These are phyloP conservation scores for Andrographis paniculata DNA, from an alignment of 305 asterid species.

Conservation along the genomic window DNA sequence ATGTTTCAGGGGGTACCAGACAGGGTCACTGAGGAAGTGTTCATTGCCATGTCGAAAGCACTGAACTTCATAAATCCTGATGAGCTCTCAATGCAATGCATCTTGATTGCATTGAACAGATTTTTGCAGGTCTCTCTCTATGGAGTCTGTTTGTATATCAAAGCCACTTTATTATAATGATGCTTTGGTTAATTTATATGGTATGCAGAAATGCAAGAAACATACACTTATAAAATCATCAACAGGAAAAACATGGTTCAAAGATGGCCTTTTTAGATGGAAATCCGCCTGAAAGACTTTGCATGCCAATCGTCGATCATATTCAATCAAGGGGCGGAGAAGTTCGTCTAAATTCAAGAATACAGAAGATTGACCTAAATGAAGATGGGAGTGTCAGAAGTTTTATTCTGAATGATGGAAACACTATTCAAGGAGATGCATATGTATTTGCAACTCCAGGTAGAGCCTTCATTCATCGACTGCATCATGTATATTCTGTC, in stretches of 20 bases:
- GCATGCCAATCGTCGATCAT: conserved; percentile 87
- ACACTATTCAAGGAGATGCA: conserved; percentile 69
- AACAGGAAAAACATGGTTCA: conserved; percentile 95
- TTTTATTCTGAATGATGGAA: conserved; percentile 57
- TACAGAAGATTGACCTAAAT: conserved; percentile 68
- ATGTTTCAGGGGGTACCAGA: conserved; percentile 91
- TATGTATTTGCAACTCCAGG: conserved; percentile 96
- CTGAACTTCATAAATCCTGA: conserved; percentile 94
- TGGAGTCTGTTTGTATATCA: no score
- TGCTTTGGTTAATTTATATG: not conserved
- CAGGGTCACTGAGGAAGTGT: conserved; percentile 83
- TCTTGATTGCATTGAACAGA: conserved; percentile 90
- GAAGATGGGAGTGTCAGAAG: conserved; percentile 65
- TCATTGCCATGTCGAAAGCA: conserved; percentile 99
- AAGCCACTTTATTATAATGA: not conserved
- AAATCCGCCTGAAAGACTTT: conserved; percentile 96
- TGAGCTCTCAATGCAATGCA: conserved; percentile 97
- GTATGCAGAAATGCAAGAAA: no score
- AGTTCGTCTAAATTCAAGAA: conserved; percentile 68
- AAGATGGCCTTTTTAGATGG: conserved; percentile 99
- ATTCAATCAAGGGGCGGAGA: conserved; percentile 73
- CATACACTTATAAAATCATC: conserved; percentile 10
- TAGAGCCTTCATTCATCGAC: conserved; percentile 20
- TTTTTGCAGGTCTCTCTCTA: conserved; percentile 99
- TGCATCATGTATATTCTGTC: not conserved